Evolutionary conservation across 345 rosid species (phyloP).

Genomic region (Camelina laxa): DNA sequence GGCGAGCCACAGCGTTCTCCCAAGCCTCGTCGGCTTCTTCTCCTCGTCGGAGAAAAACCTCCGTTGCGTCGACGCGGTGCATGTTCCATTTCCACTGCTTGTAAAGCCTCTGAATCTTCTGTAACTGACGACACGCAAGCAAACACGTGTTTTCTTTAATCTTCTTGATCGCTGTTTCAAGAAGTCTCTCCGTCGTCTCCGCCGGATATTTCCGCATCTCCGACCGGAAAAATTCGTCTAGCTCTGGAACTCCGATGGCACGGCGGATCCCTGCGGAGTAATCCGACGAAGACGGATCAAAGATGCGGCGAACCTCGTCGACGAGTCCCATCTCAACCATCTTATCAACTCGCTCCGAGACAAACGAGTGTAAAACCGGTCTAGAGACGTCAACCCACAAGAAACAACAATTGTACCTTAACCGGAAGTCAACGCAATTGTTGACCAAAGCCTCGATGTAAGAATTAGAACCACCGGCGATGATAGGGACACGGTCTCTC

Average conservation of each 20-base stretch:
- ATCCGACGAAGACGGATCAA: constrained; percentile 55
- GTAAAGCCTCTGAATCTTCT: constrained; percentile 62
- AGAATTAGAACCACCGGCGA: constrained; percentile 94
- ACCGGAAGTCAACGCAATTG: constrained; percentile 59
- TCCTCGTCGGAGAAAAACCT: constrained; percentile 62
- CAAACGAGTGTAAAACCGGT: constrained; percentile 63
- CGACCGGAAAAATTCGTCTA: constrained; percentile 59
- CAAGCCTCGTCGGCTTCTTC: constrained; percentile 65
- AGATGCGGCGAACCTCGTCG: constrained; percentile 63
- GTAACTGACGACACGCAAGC: constrained; percentile 61
- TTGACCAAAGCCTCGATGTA: constrained; percentile 71
- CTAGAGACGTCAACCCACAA: constrained; percentile 80
- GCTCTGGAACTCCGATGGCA: constrained; percentile 80
- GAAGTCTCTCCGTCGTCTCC: constrained; percentile 42
- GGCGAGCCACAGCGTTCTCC: constrained; percentile 64
- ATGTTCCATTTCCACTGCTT: constrained; percentile 63
- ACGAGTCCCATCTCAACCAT: constrained; percentile 75
- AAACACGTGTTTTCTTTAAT: constrained; percentile 66
- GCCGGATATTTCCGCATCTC: constrained; percentile 40
- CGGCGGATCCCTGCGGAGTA: constrained; percentile 69
- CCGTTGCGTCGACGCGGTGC: constrained; percentile 82
- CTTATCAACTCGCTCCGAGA: constrained; percentile 74
- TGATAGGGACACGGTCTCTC: constrained; percentile 62
- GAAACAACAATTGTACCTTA: constrained; percentile 71
- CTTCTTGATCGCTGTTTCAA: constrained; percentile 55